phyloP scores from a whole-genome alignment of 495 filamentous ascomycete species.

The Xylaria flabelliformis region DNA sequence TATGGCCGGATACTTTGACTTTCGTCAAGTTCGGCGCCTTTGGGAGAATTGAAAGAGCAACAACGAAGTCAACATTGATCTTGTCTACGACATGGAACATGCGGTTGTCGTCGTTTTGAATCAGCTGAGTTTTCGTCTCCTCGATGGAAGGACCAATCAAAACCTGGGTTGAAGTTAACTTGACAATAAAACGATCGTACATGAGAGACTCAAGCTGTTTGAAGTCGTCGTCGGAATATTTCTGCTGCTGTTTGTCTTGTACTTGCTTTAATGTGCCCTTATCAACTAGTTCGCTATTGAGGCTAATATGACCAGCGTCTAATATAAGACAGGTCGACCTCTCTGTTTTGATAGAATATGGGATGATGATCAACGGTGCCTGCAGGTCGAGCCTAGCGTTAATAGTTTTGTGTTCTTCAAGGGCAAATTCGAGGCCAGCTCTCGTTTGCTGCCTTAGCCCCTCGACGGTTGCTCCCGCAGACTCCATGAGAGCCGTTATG shows the following conservation, averaged over 20 bases:
- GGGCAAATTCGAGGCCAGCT: slow-evolving; percentile 92
- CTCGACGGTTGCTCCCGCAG: slow-evolving; percentile 92
- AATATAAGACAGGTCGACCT: slow-evolving; percentile 87
- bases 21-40: slow-evolving; percentile 94
- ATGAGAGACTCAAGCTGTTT: slow-evolving; percentile 85
- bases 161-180: slow-evolving; percentile 90
- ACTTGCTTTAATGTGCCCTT: slow-evolving; percentile 85
- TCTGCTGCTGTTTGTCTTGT: slow-evolving; percentile 86
- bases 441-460: slow-evolving; percentile 92
- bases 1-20: slow-evolving; percentile 85
- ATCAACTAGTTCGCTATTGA: slow-evolving; percentile 92
- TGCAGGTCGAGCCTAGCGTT: slow-evolving; percentile 95
- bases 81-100: slow-evolving; percentile 92
- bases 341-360: slow-evolving; percentile 83
- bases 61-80: slow-evolving; percentile 93
- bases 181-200: slow-evolving; percentile 94
- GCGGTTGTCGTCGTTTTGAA: slow-evolving; percentile 67
- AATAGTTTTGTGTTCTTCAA: slow-evolving; percentile 97
- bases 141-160: slow-evolving; percentile 95
- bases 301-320: slow-evolving; percentile 93
- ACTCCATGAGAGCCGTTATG: slow-evolving; percentile 90
- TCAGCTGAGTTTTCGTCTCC: slow-evolving; percentile 84
- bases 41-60: slow-evolving; percentile 91
- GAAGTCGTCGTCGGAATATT: slow-evolving; percentile 88
- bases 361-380: slow-evolving; percentile 94